Evolutionary conservation across 2,329 filamentous ascomycete genomes (phyloP), one percentile per base, ranked within the genome.

Genomic region (Corinectria fuckeliana): DNA sequence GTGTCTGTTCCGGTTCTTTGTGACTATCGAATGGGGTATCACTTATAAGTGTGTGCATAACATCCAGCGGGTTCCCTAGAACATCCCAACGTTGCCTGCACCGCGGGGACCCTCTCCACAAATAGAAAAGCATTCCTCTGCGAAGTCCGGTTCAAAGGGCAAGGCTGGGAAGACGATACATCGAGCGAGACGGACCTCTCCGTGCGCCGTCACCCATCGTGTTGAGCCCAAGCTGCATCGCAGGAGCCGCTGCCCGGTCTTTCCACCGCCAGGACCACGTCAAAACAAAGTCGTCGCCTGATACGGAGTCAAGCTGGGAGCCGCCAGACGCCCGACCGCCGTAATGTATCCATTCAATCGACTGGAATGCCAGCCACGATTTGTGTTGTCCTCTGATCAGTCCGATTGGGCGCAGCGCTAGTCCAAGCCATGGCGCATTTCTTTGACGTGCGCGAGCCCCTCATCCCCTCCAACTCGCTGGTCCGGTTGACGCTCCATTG

Each of bases 51-150:
- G 68, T 63, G 55, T 56, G 54, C 52, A 62, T 61, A 28, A 49
- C 55, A 45, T 50, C 42, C 54, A 45, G 65, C 18, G 47, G 47
- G 51, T 61, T 56, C 53, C 53, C 60, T 48, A 50, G 53, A 60
- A 63, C 39, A n/a, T 52, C 20, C 41, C 26, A 44, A 58, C 55
- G 38, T 39, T 58, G 54, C 57, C 60, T 60, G 56, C 56, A 65
- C 36, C 58, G 66, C 61, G 62, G 64, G 61, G 65, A 60, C 62
- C 64, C 69, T 58, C 58, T 38, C 64, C 65, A 64, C 67, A 67
- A 69, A 69, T 65, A 69, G 64, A 67, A 68, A 69, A 69, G 66
- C 69, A 69, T 61, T 55, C 34, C 56, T 51, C 48, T 64, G 38
- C 56, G 58, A 61, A 59, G 63, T 66, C 39, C 58, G 62, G 58